A percentile compares a stretch with the other conserved stretches of the same genome.
phyloP scores from a whole-genome alignment of 2,329 filamentous ascomycete species.

The Onygenales sp. region DNA sequence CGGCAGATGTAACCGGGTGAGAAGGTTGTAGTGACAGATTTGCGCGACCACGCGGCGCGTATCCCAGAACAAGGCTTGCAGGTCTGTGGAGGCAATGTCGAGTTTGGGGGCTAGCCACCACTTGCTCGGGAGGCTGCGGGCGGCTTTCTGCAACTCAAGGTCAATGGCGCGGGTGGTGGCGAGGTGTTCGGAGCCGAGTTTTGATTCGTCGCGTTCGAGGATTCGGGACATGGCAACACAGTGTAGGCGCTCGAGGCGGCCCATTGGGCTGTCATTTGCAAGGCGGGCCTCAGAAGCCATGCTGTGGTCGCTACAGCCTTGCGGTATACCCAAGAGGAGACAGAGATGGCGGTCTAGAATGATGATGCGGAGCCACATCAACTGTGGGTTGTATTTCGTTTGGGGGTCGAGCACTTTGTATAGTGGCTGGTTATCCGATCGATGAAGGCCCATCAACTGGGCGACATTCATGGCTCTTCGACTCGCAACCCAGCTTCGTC shows the following conservation, averaged over 20 bases:
- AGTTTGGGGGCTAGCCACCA: constrained; percentile 37
- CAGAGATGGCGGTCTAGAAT: constrained; percentile 29
- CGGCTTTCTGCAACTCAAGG: constrained; percentile 32
- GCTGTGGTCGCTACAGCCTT: constrained; percentile 14
- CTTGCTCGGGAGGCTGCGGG: constrained; percentile 27
- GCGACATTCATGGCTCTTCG: constrained; percentile 32
- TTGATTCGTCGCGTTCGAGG: constrained; percentile 36
- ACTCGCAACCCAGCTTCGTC: constrained; percentile 28
- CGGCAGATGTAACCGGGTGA: constrained; percentile 46
- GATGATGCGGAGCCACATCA: constrained; percentile 31
- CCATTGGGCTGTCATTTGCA: constrained; percentile 24
- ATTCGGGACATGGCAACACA: constrained; percentile 36
- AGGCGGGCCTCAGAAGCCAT: constrained; percentile 18
- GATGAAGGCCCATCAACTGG: constrained; percentile 35
- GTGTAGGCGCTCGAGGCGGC: constrained; percentile 39
- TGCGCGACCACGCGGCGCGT: constrained; percentile 36
- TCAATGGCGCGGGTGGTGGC: constrained; percentile 36
- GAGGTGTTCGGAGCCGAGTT: constrained; percentile 15
- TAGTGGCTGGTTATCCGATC: constrained; percentile 13
- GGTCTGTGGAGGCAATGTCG: background rate
- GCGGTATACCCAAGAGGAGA: constrained; percentile 33
- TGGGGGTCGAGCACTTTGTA: constrained; percentile 9
- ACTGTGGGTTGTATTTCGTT: constrained; percentile 6
- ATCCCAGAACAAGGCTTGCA: constrained; percentile 18
- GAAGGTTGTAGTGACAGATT: constrained; percentile 41